Base-by-base conservation (phyloP, 2,329 filamentous ascomycete genomes). In the Ophiosphaerella korrae region DNA sequence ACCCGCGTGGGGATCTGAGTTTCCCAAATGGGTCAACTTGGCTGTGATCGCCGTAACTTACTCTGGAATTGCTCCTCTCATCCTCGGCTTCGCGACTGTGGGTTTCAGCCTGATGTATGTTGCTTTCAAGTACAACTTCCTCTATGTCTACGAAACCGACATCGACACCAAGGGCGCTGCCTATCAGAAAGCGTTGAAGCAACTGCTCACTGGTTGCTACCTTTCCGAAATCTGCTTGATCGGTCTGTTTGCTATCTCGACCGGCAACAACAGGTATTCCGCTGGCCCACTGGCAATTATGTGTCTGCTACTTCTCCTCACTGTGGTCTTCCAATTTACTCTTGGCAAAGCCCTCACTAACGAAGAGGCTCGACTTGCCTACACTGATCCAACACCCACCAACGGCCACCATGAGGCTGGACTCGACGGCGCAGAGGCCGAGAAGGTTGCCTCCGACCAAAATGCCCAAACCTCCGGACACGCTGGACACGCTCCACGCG, bases 71-170 rank as follows among this genome's bases (percentile, higher is more conserved):
- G 78, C 78, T 7, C 78, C 78, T 3, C 60, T 81, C 3, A 74
- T 80, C 6, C 64, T 80, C 1, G 75, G 75, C 33, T 80, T 81
- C 54, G 73, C 76, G 5, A 70, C 70, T 6, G 60, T 79, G 12
- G 77, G 78, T 13, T 66, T 80, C 24, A 62, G 59, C 29, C 68
- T 80, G 7, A 72, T 78, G 52, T 80, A 80, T 63, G 53, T 79
- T 36, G 77, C 74, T 44, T 80, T 77, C 64, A 74, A 77, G 14
- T 80, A 81, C 70, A 79, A 78, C 52, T 70, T 80, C 56, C 72
- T 80, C 9, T 81, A 78, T 58, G 76, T 78, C 11, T 77, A 77
- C 60, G 76, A 76, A 52, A 76, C 75, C 49, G 58, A 71, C 34
- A 71, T 78, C 45, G 78, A 81, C 52, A 80, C 78, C 24, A 75